Percentiles rank a stretch among this genome's conserved stretches.
Conservation (phyloP, 441 rosid species). For the Daphne laureola region DNA sequence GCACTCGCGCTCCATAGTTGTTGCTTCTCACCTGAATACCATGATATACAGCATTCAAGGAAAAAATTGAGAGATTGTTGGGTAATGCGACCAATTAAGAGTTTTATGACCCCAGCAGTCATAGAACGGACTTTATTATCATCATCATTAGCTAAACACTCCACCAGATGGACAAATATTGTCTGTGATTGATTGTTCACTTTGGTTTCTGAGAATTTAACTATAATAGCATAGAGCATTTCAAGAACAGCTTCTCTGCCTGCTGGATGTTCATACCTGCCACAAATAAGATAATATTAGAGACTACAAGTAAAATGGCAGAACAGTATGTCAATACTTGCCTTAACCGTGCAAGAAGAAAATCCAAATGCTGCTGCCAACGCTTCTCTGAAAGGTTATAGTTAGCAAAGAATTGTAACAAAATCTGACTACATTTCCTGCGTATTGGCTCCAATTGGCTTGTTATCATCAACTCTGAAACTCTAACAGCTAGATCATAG, state of each 20-base stretch:
- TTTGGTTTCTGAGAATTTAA: constrained; percentile 49
- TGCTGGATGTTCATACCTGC: constrained; percentile 75
- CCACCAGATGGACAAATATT: constrained; percentile 52
- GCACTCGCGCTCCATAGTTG: constrained; percentile 68
- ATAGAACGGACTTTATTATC: constrained; percentile 57
- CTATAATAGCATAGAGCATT: constrained; percentile 69
- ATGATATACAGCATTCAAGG: constrained; percentile 45
- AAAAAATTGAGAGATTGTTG: constrained; percentile 34
- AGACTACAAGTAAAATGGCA: constrained; percentile 4
- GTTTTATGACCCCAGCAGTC: constrained; percentile 55
- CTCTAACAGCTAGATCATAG: constrained; percentile 59
- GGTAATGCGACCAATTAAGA: constrained; percentile 46
- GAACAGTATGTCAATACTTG: constrained; percentile 20
- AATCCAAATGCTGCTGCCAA: constrained; percentile 58
- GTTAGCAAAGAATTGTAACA: constrained; percentile 70
- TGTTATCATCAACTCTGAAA: constrained; percentile 78
- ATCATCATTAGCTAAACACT: constrained; percentile 57
- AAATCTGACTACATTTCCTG: constrained; percentile 71
- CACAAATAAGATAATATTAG: constrained; percentile 13
- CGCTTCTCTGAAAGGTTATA: constrained; percentile 65
- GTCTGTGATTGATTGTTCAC: constrained; percentile 52
- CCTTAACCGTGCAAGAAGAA: constrained; percentile 67
- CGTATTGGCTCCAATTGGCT: constrained; percentile 72
- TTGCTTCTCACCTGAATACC: constrained; percentile 56
- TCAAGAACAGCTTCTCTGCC: constrained; percentile 94